Conservation (phyloP, 257 asterid genomes). For the Dorcoceras hygrometricum region DNA sequence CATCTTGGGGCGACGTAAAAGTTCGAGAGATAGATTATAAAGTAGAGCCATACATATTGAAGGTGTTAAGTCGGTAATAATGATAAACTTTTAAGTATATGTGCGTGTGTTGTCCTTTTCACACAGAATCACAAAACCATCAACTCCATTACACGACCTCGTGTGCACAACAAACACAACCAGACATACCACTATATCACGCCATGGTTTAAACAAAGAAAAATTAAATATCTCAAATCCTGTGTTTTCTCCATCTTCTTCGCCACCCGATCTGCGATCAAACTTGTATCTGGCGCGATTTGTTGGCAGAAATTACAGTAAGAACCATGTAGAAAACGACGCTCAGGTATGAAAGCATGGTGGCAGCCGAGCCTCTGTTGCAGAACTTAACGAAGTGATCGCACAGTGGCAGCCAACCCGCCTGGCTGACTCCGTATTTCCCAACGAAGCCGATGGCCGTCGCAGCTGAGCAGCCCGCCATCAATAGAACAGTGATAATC, state of each 20-base stretch:
- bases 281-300: constrained; percentile 31
- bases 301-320: constrained; percentile 41
- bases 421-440: constrained; percentile 48
- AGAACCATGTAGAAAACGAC: constrained; percentile 38
- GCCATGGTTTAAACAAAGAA: no score
- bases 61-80: no score
- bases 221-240: background rate
- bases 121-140: no score
- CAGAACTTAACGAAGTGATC: constrained; percentile 50
- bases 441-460: constrained; percentile 61
- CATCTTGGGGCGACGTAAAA: no score
- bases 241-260: background rate
- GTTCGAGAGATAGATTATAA: no score
- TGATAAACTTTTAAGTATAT: no score
- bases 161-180: background rate
- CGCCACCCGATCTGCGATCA: background rate
- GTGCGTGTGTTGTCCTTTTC: no score
- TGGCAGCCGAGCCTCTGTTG: constrained; percentile 31
- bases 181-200: background rate
- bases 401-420: constrained; percentile 64
- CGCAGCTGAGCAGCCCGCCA: constrained; percentile 64
- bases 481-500: constrained; percentile 39
- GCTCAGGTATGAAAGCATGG: constrained; percentile 29
- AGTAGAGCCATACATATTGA: no score
- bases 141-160: background rate